These are phyloP conservation scores for Cymodocea nodosa DNA, from an alignment of 116 monocot species.

Conservation along the genomic window DNA sequence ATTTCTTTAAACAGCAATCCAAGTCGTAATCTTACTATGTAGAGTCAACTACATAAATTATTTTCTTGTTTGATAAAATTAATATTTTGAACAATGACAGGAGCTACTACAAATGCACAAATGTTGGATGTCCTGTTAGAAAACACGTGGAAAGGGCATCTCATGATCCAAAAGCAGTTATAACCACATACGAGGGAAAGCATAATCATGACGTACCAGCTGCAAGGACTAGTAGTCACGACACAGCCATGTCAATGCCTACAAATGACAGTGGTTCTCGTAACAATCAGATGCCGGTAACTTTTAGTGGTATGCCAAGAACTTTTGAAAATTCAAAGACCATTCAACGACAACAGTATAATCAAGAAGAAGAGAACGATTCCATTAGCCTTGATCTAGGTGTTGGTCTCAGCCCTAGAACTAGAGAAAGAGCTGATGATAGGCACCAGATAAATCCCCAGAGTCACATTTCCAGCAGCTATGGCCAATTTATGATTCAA, in stretches of 20 bases:
- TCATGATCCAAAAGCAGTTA: conserved; percentile 95
- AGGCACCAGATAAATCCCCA: conserved; percentile 14
- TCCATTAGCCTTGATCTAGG: conserved; percentile 69
- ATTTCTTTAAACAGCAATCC: no score
- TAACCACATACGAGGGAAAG: conserved; percentile 96
- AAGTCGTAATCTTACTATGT: no score
- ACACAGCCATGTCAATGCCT: conserved; percentile 19
- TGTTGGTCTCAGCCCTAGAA: conserved; percentile 57
- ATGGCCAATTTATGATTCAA: conserved; percentile 17
- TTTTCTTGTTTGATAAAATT: background rate
- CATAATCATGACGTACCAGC: conserved; percentile 97
- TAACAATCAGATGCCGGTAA: conserved; percentile 14
- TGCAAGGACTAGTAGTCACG: conserved; percentile 39
- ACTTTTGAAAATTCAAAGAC: conserved; percentile 18
- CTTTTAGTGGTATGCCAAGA: conserved; percentile 21
- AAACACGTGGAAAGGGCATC: conserved; percentile 96
- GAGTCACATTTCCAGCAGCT: conserved; percentile 16
- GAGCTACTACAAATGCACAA: conserved; percentile 97
- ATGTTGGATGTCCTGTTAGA: conserved; percentile 70
- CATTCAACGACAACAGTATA: conserved; percentile 17
- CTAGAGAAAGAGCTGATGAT: conserved; percentile 10
- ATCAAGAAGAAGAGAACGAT: conserved; percentile 29
- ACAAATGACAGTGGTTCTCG: conserved; percentile 5
- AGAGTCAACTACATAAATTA: no score
- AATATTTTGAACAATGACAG: conserved; percentile 14